Conservation (phyloP, 176 grass and related monocot genomes). For the Carex littledalei region DNA sequence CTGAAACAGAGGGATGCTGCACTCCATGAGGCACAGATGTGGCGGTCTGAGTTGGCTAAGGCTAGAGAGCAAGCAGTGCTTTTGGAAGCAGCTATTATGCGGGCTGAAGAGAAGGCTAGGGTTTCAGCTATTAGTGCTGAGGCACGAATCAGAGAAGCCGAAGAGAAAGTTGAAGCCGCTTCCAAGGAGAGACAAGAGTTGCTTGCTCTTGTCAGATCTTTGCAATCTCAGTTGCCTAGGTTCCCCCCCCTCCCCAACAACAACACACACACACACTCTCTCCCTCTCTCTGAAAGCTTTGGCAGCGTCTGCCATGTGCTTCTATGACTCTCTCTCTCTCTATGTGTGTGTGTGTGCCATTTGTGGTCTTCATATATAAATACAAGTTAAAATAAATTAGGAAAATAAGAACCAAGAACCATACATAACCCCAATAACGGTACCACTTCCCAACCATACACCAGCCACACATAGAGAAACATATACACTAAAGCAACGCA, state of each 20-base stretch:
- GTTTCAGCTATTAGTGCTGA: constrained; percentile 53
- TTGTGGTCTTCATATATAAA: not conserved
- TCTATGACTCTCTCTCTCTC: not conserved
- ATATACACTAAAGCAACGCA: not conserved
- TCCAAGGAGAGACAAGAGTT: constrained; percentile 75
- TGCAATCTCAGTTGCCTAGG: constrained; percentile 70
- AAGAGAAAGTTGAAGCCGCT: constrained; percentile 46
- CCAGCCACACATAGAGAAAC: not conserved
- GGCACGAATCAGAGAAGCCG: constrained; percentile 45
- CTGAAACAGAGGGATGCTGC: constrained; percentile 72
- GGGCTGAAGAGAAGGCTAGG: constrained; percentile 88
- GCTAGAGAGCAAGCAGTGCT: constrained; percentile 90
- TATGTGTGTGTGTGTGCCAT: not conserved
- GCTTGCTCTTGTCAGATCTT: constrained; percentile 43
- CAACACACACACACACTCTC: not conserved
- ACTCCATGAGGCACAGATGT: constrained; percentile 80
- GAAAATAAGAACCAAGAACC: not conserved
- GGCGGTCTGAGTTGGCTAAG: constrained; percentile 87
- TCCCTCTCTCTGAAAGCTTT: not conserved
- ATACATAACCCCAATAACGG: not conserved
- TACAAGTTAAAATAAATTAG: not conserved
- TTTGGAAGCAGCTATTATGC: constrained; percentile 84
- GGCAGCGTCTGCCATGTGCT: no score
- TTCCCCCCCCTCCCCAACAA: not conserved
- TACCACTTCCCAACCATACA: not conserved